Percentiles rank a stretch among this genome's conserved stretches.
phyloP scores from a whole-genome alignment of 75 land plant species.

The Cryptomeria japonica region DNA sequence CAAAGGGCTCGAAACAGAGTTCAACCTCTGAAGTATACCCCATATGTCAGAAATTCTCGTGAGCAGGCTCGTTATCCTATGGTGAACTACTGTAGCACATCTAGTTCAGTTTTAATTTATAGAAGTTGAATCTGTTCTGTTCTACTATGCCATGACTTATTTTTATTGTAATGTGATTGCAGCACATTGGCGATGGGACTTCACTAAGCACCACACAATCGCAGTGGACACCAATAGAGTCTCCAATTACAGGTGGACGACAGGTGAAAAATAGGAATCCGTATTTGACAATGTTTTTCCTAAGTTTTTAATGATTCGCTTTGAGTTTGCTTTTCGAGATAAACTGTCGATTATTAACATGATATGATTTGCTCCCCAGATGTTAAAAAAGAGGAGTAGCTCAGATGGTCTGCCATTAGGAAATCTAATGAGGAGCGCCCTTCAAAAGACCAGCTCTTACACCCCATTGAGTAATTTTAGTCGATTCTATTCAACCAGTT shows the following conservation, averaged over 20 bases:
- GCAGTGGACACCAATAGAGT: conserved; percentile 2
- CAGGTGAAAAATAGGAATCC: neutral
- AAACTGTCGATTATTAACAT: neutral
- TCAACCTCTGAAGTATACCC: neutral
- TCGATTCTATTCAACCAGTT: conserved; percentile 12
- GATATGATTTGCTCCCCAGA: conserved; percentile 22
- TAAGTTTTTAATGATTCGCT: neutral
- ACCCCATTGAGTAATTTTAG: conserved; percentile 18
- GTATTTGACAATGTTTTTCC: neutral
- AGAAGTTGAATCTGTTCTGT: neutral
- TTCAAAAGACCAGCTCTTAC: conserved; percentile 42
- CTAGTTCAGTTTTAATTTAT: neutral
- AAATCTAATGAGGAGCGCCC: conserved; percentile 54
- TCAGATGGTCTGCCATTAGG: conserved; percentile 36
- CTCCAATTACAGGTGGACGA: neutral
- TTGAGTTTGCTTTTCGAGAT: neutral
- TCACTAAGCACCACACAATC: neutral
- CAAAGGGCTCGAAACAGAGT: neutral
- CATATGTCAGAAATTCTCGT: neutral
- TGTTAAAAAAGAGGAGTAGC: conserved; percentile 44
- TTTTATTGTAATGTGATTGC: neutral
- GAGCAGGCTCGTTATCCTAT: neutral
- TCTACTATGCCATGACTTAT: neutral
- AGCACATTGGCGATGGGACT: neutral
- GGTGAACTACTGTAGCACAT: neutral